Conservation (phyloP, 2,329 filamentous ascomycete species). For the Aspergillus novoparasiticus region DNA sequence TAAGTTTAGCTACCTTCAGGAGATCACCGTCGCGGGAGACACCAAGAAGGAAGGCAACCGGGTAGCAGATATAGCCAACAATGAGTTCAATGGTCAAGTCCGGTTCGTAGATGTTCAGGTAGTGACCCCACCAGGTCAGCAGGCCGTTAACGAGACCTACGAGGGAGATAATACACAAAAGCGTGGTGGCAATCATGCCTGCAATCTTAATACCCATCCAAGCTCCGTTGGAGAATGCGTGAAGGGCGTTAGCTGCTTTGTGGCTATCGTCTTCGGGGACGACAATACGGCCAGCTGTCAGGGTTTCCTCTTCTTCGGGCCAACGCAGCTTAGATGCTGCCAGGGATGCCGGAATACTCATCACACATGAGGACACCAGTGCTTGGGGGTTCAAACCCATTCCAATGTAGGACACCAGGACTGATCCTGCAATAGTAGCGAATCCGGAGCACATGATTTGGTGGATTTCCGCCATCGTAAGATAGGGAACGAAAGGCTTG, state of each 20-base stretch:
- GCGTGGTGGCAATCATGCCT: slow-evolving; percentile 75
- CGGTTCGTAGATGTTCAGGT: slow-evolving; percentile 71
- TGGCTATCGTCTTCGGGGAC: slow-evolving; percentile 75
- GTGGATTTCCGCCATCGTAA: slow-evolving; percentile 86
- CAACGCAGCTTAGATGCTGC: slow-evolving; percentile 88
- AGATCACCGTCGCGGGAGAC: slow-evolving; percentile 67
- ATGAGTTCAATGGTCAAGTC: slow-evolving; percentile 75
- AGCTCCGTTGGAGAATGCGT: slow-evolving; percentile 81
- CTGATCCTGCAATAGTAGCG: slow-evolving; percentile 86
- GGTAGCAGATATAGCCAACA: slow-evolving; percentile 76
- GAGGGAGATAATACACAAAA: slow-evolving; percentile 82
- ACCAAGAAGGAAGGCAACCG: slow-evolving; percentile 77
- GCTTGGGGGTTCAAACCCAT: slow-evolving; percentile 84
- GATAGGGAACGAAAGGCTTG: slow-evolving; percentile 78
- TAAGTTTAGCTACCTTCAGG: slow-evolving; percentile 73
- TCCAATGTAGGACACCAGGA: slow-evolving; percentile 81
- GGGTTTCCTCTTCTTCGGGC: slow-evolving; percentile 82
- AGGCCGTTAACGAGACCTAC: slow-evolving; percentile 74
- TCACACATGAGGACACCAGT: slow-evolving; percentile 87
- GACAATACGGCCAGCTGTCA: slow-evolving; percentile 79
- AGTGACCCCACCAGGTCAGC: slow-evolving; percentile 80
- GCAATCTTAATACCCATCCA: slow-evolving; percentile 87
- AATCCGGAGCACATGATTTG: slow-evolving; percentile 93
- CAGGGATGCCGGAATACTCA: slow-evolving; percentile 90
- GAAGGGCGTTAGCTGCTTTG: slow-evolving; percentile 75